Evolutionary conservation across 2,329 filamentous ascomycete genomes (phyloP), one percentile per base, ranked within the genome.

Genomic region (Aspergillus fumigatiaffinis): DNA sequence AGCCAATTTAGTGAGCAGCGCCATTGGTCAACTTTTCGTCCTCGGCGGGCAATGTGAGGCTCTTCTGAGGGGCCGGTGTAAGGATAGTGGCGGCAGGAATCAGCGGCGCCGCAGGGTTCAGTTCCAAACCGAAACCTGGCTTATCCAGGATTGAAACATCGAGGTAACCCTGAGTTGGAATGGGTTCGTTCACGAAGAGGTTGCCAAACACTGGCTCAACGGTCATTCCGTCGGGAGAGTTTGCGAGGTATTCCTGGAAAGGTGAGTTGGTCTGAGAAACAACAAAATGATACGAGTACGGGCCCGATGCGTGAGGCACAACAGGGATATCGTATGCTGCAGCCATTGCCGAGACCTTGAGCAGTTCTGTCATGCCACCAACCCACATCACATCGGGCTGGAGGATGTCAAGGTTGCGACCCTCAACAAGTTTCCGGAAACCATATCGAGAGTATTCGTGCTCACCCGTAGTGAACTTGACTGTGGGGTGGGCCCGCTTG

Each of bases 321-420:
- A 97, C 92, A 12, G 92, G 92, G 59, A 97, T 89, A 70, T 97
- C 92, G 75, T 97, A 97, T 23, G 92, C 92, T 4, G 92, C 86
- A 3, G 92, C 92, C 85, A 95, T 88, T 54, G 92, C 89, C 17
- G 91, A 84, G 53, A 97, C 88, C 76, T 91, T 94, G 63, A 97
- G 86, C 57, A 97, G 82, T 76, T 97, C 92, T 0, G 92, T 97
- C 81, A 97, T 75, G 60, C 92, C 92, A 61, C 92, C 92, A 14
- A 96, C 86, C 92, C 92, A 97, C 92, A 97, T 97, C 62, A 97
- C 92, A 70, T 97, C 92, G 14, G 92, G 92, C 77, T 96, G 92
- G 68, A 97, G 86, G 66, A 97, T 96, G 73, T 97, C 92, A 59
- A 97, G 80, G 76, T 96, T 95, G 64, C 92, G 90, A 55, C 88